phyloP scores from a whole-genome alignment of 441 rosid genomes.

The Manihot esculenta region DNA sequence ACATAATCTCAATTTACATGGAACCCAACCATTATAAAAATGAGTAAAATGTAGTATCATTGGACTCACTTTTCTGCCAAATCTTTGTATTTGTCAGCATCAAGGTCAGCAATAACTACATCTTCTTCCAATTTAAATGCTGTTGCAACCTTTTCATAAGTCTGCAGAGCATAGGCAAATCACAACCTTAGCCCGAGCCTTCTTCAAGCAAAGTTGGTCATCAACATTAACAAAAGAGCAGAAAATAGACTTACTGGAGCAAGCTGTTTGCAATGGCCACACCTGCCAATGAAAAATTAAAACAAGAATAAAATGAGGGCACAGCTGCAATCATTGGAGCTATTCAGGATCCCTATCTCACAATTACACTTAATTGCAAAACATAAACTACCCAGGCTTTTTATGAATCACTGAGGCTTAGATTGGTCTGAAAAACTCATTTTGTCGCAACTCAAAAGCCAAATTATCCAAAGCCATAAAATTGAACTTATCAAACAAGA shows the following conservation, averaged over 20 bases:
- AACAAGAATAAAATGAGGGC: not conserved
- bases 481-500: not conserved
- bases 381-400: not conserved
- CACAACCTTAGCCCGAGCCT: not conserved
- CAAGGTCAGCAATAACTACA: constrained; percentile 83
- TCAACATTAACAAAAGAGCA: not conserved
- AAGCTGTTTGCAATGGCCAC: constrained; percentile 96
- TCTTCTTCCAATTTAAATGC: constrained; percentile 72
- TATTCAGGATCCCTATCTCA: not conserved
- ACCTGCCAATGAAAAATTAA: constrained; percentile 43
- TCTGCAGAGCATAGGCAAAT: constrained; percentile 29
- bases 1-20: not conserved
- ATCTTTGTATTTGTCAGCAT: constrained; percentile 80
- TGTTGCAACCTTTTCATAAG: constrained; percentile 83
- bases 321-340: not conserved
- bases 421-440: not conserved
- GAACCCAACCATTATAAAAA: not conserved
- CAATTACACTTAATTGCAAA: not conserved
- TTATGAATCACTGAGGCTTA: not conserved
- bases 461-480: not conserved
- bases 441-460: not conserved
- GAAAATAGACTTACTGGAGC: constrained; percentile 65
- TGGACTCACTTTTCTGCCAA: constrained; percentile 72
- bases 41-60: not conserved
- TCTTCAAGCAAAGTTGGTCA: not conserved